Evolutionary conservation across 805 yeast species (phyloP), one percentile per base, ranked within the genome.

Genomic region (Schwanniomyces vanrijiae): DNA sequence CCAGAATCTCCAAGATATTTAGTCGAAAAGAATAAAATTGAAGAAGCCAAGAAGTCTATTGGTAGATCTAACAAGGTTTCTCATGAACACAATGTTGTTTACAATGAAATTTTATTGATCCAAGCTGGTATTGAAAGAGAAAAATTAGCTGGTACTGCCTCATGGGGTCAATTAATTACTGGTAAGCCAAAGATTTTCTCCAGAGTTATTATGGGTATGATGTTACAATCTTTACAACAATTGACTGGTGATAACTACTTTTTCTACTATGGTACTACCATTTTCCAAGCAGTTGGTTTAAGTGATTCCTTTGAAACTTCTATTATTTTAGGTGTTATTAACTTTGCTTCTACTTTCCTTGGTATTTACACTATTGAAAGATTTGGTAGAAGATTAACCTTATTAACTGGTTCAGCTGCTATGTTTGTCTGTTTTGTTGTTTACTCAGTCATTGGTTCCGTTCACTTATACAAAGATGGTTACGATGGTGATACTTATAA

Each of bases 1-100:
- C 89, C 90, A 29, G 90, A 84, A 68, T 81, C 88, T 28, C 86
- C 90, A 51, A 71, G 87, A 59, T 84, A 62, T 68, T 75, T 84
- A 66, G 73, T 81, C 50, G 81, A 77, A 62, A 69, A 68, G 51
- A 70, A 67, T 37, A 73, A 66, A 46, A 52, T 72, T 29, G 84
- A 80, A 28, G 81, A 79, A 47, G 89, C 89, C 37, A 76, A 65
- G 56, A 49, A 50, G 3, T 76, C 86, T 10, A 64, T 84, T 53
- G 83, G 85, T 22, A 76, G 61, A 55, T 77, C 84, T 41, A 84
- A 84, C 74, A 82, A 78, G 61, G 72, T 77, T 34, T 55, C 75
- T 5, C 55, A 66, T 11, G 86, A 84, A 43, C 80, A 80, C 54
- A 78, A 80, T 43, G 76, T 78, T 39, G 80, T 82, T 41, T 69